Base-by-base conservation (phyloP, 2,329 filamentous ascomycete species). In the Colletotrichum sp. region DNA sequence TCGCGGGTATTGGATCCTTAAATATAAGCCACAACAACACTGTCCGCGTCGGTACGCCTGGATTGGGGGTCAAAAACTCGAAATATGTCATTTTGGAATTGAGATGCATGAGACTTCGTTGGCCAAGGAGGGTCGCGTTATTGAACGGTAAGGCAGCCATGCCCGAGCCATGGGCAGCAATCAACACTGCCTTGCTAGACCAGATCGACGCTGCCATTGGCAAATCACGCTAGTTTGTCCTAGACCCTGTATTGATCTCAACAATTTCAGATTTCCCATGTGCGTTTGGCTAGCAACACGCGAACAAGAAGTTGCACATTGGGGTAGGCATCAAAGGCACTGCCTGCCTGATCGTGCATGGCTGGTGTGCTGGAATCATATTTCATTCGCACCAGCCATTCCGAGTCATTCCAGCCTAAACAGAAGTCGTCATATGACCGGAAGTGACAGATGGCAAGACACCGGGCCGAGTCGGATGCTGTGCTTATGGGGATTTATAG, bases 1-100 rank as follows among this genome's bases (percentile, higher is more conserved):
- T 48, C 43, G 43, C 43, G 43, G 43, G 43, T 0, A 24, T 10
- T 3, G 0, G 1, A 0, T 21, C 10, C 0, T 52, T 21, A 52
- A 52, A 52, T 52, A 0, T 13, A 0, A 0, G 0, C 43, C 43
- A 52, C 43, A 6, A n/a, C 0, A 52, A 0, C n/a, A 13, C 43
- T 52, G n/a, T 0, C 12, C 12, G 43, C n/a, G 43, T 52, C 43
- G 0, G 0, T 52, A 21, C 0, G 10, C 43, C 43, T 52, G 0
- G 6, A 0, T 13, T 52, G n/a, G n/a, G 43, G 43, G 43, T n/a
- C 43, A 1, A 28, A 12, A 0, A 59, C 6, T 26, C 0, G 3
- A 59, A 59, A 28, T n/a, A 28, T 59, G 5, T 28, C 24, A 6
- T 0, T 59, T 59, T 59, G 6, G 21, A 55, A 15, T 7, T 55